Evolutionary conservation across 1,284 basidiomycete species (phyloP), one percentile per base, ranked within the genome.

Genomic region (Heterobasidion parviporum): DNA sequence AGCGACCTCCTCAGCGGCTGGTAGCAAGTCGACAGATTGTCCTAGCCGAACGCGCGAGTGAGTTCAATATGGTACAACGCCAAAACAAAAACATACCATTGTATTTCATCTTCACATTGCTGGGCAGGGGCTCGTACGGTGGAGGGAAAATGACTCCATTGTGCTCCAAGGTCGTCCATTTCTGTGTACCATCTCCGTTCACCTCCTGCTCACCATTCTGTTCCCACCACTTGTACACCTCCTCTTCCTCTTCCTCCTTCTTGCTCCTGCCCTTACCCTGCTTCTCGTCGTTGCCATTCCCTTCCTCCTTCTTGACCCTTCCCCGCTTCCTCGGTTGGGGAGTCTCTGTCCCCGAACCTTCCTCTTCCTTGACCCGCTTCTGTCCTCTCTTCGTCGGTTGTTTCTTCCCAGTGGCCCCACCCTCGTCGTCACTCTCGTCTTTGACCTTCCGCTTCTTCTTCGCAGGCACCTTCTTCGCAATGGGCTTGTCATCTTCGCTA

Each of bases 61-160:
- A 48, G 33, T 59, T 63, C 52, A 63, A 60, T 38, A 33, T 47
- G 32, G 43, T 36, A 60, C 60, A 47, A 59, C 12, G 47, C 26
- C 26, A 46, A 51, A 49, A 1, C 48, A 47, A 26, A 3, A 5
- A 68, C 78, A 56, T 67, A 92, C 95, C 96, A 62, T 96, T 84
- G 71, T 99, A 99, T 68, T 89, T 92, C 91, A 99, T 93, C 79
- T 92, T 97, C 70, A 98, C 84, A 65, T 85, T 66, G 33, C 78
- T 74, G 1, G 97, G 95, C 50, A 98, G 75, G 9, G 90, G 83
- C 61, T 93, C 85, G 68, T 99, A 99, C 0, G 92, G 86, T 51
- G 94, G 94, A 58, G 97, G 96, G 74, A 99, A 99, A 61, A 95
- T 81, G 41, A 99, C 95, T 52, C 95, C 97, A 62, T 83, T 87